Evolutionary conservation across 495 filamentous ascomycete species (phyloP).

Genomic region (Lophium mytilinum): DNA sequence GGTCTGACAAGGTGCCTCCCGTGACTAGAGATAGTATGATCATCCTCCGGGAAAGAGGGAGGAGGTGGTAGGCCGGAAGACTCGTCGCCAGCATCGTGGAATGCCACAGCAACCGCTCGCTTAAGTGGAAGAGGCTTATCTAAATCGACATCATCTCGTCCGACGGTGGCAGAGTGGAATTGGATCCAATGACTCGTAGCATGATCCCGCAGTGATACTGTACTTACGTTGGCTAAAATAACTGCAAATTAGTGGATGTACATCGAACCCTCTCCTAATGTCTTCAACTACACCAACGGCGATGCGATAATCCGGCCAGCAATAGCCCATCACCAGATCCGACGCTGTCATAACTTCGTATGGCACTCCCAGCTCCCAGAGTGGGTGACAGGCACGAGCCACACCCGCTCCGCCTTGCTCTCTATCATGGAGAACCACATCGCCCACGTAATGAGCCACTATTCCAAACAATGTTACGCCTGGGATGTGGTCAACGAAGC

Average conservation of each 20-base stretch:
- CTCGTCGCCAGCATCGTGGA: no score
- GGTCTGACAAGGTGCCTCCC: no score
- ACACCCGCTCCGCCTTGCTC: slow-evolving; percentile 24
- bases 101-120: no score
- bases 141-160: no score
- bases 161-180: no score
- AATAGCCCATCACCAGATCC: slow-evolving; percentile 16
- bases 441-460: slow-evolving; percentile 20
- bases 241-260: slow-evolving; percentile 30
- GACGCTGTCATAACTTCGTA: slow-evolving; percentile 34
- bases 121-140: no score
- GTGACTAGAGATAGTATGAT: no score
- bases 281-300: slow-evolving; percentile 31
- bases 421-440: slow-evolving; percentile 31
- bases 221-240: no score
- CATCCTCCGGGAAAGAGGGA: no score
- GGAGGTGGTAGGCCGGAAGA: no score
- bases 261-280: slow-evolving; percentile 36
- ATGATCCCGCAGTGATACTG: no score
- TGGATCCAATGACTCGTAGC: no score
- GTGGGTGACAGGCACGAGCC: slow-evolving; percentile 27
- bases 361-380: slow-evolving; percentile 32
- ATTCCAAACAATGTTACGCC: slow-evolving; percentile 30
- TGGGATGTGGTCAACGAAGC: slow-evolving; percentile 39
- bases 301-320: slow-evolving; percentile 25